Evolutionary conservation across 495 filamentous ascomycete genomes (phyloP).

Genomic region (Tuber microsphaerosporum): DNA sequence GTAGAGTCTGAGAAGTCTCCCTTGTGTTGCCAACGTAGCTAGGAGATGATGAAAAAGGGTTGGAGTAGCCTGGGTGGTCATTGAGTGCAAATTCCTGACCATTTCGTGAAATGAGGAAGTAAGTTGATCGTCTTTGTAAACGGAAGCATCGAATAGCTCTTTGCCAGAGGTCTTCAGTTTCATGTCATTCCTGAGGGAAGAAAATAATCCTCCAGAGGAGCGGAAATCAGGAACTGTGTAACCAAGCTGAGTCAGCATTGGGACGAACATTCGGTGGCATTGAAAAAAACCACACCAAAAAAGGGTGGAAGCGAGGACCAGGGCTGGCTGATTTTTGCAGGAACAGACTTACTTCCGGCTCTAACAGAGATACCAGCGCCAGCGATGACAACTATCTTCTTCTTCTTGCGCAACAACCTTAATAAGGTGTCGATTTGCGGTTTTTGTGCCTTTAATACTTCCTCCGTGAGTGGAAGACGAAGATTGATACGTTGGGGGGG

Average conservation of each 20-base stretch:
- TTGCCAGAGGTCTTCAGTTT: slow-evolving; percentile 90
- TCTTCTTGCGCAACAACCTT: slow-evolving; percentile 72
- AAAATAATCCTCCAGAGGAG: slow-evolving; percentile 80
- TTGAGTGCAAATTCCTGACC: slow-evolving; percentile 76
- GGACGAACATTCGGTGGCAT: slow-evolving; percentile 24
- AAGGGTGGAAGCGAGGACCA: slow-evolving; percentile 17
- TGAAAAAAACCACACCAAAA: slow-evolving; percentile 35
- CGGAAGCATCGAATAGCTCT: slow-evolving; percentile 91
- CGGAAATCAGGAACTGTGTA: slow-evolving; percentile 87
- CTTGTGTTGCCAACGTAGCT: slow-evolving; percentile 80
- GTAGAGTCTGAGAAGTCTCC: slow-evolving; percentile 84
- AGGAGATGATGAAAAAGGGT: slow-evolving; percentile 91
- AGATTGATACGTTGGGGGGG: slow-evolving; percentile 69
- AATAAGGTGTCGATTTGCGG: slow-evolving; percentile 60
- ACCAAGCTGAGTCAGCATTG: slow-evolving; percentile 29
- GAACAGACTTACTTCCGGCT: slow-evolving; percentile 71
- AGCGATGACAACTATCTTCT: slow-evolving; percentile 93
- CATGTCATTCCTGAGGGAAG: slow-evolving; percentile 70
- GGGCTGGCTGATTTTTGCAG: slow-evolving; percentile 9
- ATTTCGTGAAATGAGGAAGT: slow-evolving; percentile 90
- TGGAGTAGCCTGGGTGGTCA: slow-evolving; percentile 66
- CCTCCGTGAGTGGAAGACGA: slow-evolving; percentile 46
- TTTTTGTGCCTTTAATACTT: slow-evolving; percentile 48
- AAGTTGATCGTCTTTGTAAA: slow-evolving; percentile 81
- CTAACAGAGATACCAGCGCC: slow-evolving; percentile 95